These are phyloP conservation scores for Trichoderma sp. DNA, from an alignment of 2,329 filamentous ascomycete species.

Conservation along the genomic window DNA sequence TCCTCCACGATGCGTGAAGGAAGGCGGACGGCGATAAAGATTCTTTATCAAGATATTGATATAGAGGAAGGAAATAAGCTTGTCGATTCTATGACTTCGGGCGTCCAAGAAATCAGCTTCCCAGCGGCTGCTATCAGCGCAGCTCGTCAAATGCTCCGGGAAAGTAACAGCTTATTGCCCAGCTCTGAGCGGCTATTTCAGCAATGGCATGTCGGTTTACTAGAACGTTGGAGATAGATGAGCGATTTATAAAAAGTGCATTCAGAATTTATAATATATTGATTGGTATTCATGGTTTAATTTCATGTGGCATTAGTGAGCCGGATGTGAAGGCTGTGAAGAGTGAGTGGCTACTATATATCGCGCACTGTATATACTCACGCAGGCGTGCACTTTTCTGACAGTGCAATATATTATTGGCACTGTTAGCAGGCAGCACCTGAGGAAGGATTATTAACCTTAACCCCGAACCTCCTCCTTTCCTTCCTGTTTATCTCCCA, in stretches of 20 bases:
- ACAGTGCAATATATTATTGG: neutral
- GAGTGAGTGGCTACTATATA: no score
- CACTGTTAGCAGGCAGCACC: slow-evolving; percentile 15
- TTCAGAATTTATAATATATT: neutral
- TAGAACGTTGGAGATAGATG: slow-evolving; percentile 45
- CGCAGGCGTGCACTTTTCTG: rapidly evolving
- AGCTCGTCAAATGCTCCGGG: slow-evolving; percentile 46
- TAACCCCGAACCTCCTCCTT: neutral
- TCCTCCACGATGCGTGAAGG: slow-evolving; percentile 42
- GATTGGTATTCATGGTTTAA: neutral
- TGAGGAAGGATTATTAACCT: neutral
- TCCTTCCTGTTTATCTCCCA: neutral
- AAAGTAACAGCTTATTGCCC: slow-evolving; percentile 56
- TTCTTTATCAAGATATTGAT: slow-evolving; percentile 51
- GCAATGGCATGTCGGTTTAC: slow-evolving; percentile 67
- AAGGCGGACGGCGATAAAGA: slow-evolving; percentile 49
- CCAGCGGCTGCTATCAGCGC: slow-evolving; percentile 51
- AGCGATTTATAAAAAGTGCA: neutral
- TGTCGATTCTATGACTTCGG: slow-evolving; percentile 53
- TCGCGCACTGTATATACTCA: neutral
- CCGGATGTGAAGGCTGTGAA: neutral
- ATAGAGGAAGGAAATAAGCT: slow-evolving; percentile 49
- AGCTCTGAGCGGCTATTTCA: slow-evolving; percentile 57
- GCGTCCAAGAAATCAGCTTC: slow-evolving; percentile 61
- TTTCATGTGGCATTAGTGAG: neutral